phyloP scores from a whole-genome alignment of 345 rosid genomes.

The Rhodamnia argentea region DNA sequence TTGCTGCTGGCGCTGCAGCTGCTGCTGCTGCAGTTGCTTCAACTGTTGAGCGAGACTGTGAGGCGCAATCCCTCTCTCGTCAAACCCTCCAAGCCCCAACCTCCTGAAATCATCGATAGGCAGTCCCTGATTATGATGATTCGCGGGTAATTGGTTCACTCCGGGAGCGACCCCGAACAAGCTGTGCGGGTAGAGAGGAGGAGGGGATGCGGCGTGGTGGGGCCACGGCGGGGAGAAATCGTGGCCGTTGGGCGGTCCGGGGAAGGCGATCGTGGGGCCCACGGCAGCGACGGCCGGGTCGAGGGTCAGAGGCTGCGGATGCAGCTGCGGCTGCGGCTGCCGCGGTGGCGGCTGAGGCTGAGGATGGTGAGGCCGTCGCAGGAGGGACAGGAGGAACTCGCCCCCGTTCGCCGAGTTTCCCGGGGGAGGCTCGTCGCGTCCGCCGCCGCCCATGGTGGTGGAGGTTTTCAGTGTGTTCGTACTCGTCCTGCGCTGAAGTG shows the following conservation, averaged over 20 bases:
- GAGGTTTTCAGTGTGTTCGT: neutral
- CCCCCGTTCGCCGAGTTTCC: constrained; percentile 46
- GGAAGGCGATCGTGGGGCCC: constrained; percentile 39
- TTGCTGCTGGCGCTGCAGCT: neutral
- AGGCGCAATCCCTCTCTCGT: constrained; percentile 1
- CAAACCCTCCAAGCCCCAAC: constrained; percentile 33
- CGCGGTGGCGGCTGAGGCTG: constrained; percentile 10
- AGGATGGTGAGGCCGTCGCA: constrained; percentile 37
- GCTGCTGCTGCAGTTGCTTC: constrained; percentile 10
- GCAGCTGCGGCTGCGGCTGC: constrained; percentile 7
- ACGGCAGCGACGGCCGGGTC: constrained; percentile 91
- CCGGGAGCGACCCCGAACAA: constrained; percentile 5
- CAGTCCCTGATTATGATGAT: constrained; percentile 17
- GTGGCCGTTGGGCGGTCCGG: constrained; percentile 33
- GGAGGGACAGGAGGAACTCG: constrained; percentile 67
- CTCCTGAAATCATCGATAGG: constrained; percentile 39
- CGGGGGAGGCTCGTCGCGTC: constrained; percentile 37
- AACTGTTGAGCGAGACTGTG: constrained; percentile 22
- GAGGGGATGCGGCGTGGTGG: constrained; percentile 25
- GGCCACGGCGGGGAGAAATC: constrained; percentile 25
- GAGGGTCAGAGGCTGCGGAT: constrained; percentile 14
- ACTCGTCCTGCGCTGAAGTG: neutral
- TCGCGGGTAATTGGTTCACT: neutral
- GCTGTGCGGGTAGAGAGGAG: constrained; percentile 26
- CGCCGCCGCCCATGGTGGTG: constrained; percentile 46